Evolutionary conservation across 2,329 filamentous ascomycete genomes (phyloP).

Genomic region (Diplodia corticola): DNA sequence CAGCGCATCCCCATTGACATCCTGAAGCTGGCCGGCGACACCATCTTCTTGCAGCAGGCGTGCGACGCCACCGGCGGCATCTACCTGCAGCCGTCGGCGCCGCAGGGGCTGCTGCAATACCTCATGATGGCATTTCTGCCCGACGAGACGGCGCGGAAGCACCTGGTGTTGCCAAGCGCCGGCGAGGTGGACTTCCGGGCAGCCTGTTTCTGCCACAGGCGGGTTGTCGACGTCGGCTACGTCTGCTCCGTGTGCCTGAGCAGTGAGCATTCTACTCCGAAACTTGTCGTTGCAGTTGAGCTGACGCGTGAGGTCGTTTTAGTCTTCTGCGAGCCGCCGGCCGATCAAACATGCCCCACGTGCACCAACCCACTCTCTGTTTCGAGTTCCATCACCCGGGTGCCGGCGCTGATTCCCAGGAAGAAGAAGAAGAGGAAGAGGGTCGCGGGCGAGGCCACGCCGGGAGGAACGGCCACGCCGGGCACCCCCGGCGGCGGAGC

Average conservation of each 20-base stretch:
- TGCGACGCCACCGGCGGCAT: slow-evolving; percentile 70
- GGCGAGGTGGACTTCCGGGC: slow-evolving; percentile 93
- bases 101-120: slow-evolving; percentile 75
- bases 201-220: slow-evolving; percentile 96
- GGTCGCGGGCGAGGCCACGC: slow-evolving; percentile 34
- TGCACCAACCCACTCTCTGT: slow-evolving; percentile 43
- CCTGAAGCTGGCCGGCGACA: slow-evolving; percentile 77
- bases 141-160: slow-evolving; percentile 62
- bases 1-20: slow-evolving; percentile 90
- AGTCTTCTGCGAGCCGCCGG: slow-evolving; percentile 42
- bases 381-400: slow-evolving; percentile 34
- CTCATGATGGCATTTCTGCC: slow-evolving; percentile 93
- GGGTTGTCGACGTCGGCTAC: slow-evolving; percentile 87
- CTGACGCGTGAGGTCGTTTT: background rate
- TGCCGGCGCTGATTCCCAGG: slow-evolving; percentile 38
- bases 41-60: slow-evolving; percentile 93
- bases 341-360: slow-evolving; percentile 39
- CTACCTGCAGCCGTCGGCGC: slow-evolving; percentile 59
- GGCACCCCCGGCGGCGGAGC: slow-evolving; percentile 34
- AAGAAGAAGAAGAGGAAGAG: slow-evolving; percentile 43
- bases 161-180: slow-evolving; percentile 75
- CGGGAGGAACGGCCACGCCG: background rate
- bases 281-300: background rate
- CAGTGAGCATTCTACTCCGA: slow-evolving; percentile 51
- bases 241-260: slow-evolving; percentile 96